phyloP scores from a whole-genome alignment of 495 filamentous ascomycete species.

The Hypoxylon subgilvum region DNA sequence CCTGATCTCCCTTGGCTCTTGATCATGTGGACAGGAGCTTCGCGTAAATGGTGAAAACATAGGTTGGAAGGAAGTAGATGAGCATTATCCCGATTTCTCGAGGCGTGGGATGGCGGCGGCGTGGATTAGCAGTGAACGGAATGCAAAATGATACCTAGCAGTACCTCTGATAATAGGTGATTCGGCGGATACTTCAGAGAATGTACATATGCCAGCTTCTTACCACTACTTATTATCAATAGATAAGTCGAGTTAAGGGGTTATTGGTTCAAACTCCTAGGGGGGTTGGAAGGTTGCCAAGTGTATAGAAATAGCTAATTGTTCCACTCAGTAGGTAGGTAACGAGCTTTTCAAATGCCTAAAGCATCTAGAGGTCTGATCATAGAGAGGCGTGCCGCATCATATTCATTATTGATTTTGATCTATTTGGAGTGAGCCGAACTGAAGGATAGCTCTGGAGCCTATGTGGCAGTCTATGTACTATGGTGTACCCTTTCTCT shows the following conservation, averaged over 20 bases:
- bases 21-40: not conserved
- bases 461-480: too few species aligned
- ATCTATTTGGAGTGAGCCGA: too few species aligned
- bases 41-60: not conserved
- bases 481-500: too few species aligned
- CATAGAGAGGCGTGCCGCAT: too few species aligned
- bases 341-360: too few species aligned
- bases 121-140: constrained; percentile 20
- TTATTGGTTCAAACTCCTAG: too few species aligned
- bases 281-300: not conserved
- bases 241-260: not conserved
- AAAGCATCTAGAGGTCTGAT: too few species aligned
- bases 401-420: too few species aligned
- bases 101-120: constrained; percentile 12
- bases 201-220: constrained; percentile 31
- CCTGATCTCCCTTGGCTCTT: not conserved
- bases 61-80: constrained; percentile 3
- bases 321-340: too few species aligned
- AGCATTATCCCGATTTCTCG: constrained; percentile 11
- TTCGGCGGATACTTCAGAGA: constrained; percentile 14
- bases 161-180: constrained; percentile 4
- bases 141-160: constrained; percentile 33
- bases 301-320: too few species aligned
- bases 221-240: not conserved
- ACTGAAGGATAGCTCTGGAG: too few species aligned